These are phyloP conservation scores for Leccinum boreale DNA, from an alignment of 768 basidiomycete genomes.

Conservation along the genomic window DNA sequence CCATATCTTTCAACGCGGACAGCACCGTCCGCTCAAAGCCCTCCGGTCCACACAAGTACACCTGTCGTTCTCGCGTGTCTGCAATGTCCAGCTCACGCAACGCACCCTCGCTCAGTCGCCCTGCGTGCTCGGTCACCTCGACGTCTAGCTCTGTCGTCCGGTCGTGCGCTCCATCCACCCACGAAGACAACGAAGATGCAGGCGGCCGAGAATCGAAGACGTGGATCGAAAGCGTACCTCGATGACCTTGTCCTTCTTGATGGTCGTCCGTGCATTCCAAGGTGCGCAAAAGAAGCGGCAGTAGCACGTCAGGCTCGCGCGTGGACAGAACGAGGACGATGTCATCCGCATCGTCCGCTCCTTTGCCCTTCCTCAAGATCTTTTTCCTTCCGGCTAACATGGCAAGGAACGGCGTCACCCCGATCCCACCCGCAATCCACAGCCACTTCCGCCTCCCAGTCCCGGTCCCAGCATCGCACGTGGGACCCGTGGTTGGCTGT, in stretches of 20 bases:
- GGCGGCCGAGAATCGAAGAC: slow-evolving; percentile 32
- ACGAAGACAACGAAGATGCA: background rate
- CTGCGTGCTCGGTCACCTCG: slow-evolving; percentile 14
- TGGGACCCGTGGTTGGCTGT: background rate
- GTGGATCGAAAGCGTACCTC: slow-evolving; percentile 33
- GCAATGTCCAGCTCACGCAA: slow-evolving; percentile 5
- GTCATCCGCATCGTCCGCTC: slow-evolving; percentile 23
- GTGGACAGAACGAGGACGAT: slow-evolving; percentile 50
- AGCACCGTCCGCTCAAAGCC: slow-evolving; percentile 41
- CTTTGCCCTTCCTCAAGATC: background rate
- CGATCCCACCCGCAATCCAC: slow-evolving; percentile 65
- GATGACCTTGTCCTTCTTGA: background rate
- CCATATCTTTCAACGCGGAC: slow-evolving; percentile 33
- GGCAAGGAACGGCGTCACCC: slow-evolving; percentile 61
- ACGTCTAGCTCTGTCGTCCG: slow-evolving; percentile 16
- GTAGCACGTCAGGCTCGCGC: slow-evolving; percentile 49
- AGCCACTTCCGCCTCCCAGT: slow-evolving; percentile 31
- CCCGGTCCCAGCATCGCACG: background rate
- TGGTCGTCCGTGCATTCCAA: background rate
- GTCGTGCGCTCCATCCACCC: background rate
- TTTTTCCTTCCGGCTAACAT: slow-evolving; percentile 38
- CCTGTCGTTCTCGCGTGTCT: slow-evolving; percentile 24
- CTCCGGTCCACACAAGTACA: slow-evolving; percentile 51
- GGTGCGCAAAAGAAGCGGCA: slow-evolving; percentile 34
- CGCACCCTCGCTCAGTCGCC: slow-evolving; percentile 15